phyloP scores from a whole-genome alignment of 306 rosid species.

The Styphnolobium japonicum region DNA sequence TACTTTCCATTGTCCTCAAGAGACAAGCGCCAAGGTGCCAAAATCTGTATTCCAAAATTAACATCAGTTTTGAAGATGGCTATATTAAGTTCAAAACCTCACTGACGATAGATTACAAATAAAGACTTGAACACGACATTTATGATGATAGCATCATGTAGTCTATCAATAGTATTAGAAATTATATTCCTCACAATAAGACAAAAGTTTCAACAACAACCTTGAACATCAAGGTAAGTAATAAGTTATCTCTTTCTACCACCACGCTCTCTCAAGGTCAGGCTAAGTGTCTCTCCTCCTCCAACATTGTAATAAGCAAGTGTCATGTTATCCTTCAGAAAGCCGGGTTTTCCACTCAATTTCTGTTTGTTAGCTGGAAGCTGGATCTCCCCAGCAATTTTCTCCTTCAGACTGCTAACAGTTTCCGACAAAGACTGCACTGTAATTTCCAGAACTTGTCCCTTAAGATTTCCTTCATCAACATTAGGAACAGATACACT shows the following conservation, averaged over 20 bases:
- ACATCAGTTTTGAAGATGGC: slow-evolving; percentile 42
- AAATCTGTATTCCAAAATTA: slow-evolving; percentile 61
- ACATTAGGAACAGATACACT: slow-evolving; percentile 75
- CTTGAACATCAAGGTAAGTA: slow-evolving; percentile 32
- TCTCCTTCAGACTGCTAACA: slow-evolving; percentile 83
- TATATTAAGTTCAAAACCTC: slow-evolving; percentile 16
- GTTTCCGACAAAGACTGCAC: slow-evolving; percentile 85
- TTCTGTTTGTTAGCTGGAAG: slow-evolving; percentile 98
- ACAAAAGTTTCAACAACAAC: slow-evolving; percentile 51
- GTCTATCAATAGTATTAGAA: slow-evolving; percentile 33
- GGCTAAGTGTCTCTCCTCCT: slow-evolving; percentile 68
- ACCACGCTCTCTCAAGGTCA: slow-evolving; percentile 92
- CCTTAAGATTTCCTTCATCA: slow-evolving; percentile 94
- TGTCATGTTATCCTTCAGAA: slow-evolving; percentile 91
- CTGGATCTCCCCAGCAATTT: slow-evolving; percentile 93
- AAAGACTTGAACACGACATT: slow-evolving; percentile 29
- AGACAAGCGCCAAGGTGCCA: slow-evolving; percentile 46
- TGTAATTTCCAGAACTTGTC: slow-evolving; percentile 78
- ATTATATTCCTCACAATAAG: slow-evolving; percentile 31
- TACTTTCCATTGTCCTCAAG: slow-evolving; percentile 53
- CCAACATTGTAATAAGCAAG: slow-evolving; percentile 93
- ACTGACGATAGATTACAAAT: slow-evolving; percentile 19
- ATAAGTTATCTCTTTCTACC: slow-evolving; percentile 85
- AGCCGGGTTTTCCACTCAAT: slow-evolving; percentile 93
- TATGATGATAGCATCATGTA: slow-evolving; percentile 22